Evolutionary conservation across 2,329 filamentous ascomycete species (phyloP).

Genomic region (Aspergillus novoparasiticus): DNA sequence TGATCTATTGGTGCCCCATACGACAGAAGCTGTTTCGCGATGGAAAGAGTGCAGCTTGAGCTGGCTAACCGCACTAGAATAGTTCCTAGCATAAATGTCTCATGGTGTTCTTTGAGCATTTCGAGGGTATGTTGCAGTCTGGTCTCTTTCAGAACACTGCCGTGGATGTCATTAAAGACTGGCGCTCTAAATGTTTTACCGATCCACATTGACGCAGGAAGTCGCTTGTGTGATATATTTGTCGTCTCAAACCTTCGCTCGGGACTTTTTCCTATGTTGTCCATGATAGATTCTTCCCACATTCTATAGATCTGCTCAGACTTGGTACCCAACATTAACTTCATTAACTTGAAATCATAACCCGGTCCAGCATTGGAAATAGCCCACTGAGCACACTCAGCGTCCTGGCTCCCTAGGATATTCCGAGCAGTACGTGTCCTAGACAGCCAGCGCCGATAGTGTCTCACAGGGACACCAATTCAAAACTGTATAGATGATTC

Average conservation of each 20-base stretch:
- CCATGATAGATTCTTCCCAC: neutral
- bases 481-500: neutral
- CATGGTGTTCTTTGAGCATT: neutral
- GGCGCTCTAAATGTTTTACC: neutral
- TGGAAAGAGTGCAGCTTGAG: neutral
- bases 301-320: neutral
- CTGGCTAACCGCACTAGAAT: neutral
- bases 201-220: neutral
- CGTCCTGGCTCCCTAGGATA: neutral
- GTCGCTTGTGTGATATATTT: too few relatives aligned
- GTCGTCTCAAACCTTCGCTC: too few relatives aligned
- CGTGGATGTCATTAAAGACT: neutral
- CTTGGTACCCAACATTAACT: neutral
- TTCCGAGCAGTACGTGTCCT: neutral
- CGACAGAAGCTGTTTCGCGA: neutral
- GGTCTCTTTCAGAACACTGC: neutral
- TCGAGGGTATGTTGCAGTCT: neutral
- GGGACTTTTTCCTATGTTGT: neutral
- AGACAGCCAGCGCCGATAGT: neutral
- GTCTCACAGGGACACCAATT: neutral
- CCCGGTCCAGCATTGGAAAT: neutral
- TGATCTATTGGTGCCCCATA: neutral
- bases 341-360: neutral
- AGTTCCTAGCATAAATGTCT: neutral
- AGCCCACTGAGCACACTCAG: neutral